A percentile compares a stretch with the other conserved stretches of the same genome.
Evolutionary conservation across 2,329 filamentous ascomycete genomes (phyloP).

Genomic region (Achaetomium macrosporum): DNA sequence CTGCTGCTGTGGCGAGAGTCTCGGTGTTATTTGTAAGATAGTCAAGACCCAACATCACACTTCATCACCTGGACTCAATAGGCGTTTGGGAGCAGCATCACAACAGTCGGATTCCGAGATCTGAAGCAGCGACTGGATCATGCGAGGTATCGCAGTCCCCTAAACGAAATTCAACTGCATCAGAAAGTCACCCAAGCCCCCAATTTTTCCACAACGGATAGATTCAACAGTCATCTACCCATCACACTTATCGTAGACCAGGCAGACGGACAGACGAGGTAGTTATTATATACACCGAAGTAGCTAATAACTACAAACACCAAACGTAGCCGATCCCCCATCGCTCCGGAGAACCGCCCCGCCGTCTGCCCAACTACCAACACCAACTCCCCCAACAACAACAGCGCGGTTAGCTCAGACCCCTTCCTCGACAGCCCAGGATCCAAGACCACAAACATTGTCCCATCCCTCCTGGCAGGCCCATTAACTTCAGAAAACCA

Average conservation of each 20-base stretch:
- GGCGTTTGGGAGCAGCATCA: too few species aligned
- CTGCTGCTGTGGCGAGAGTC: too few species aligned
- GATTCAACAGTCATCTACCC: background rate
- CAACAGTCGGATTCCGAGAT: too few species aligned
- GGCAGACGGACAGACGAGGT: background rate
- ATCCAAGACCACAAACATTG: slow-evolving; percentile 2
- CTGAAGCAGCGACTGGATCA: too few species aligned
- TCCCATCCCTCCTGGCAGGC: background rate
- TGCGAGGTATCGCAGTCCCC: too few species aligned
- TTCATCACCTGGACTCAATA: too few species aligned
- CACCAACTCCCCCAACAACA: background rate
- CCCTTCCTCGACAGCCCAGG: background rate
- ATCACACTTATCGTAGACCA: background rate
- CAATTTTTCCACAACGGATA: background rate
- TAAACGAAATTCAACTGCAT: background rate
- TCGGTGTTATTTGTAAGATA: too few species aligned
- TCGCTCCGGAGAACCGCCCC: background rate
- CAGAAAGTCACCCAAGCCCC: too few species aligned
- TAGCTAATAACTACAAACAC: slow-evolving; percentile 4
- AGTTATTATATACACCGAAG: background rate
- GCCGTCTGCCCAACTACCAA: background rate
- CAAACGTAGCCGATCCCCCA: background rate
- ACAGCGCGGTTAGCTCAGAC: slow-evolving; percentile 1
- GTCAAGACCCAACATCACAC: too few species aligned
- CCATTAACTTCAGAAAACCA: too few species aligned